Conservation (phyloP, 352 stramenopile species). For the Lagenidium giganteum region DNA sequence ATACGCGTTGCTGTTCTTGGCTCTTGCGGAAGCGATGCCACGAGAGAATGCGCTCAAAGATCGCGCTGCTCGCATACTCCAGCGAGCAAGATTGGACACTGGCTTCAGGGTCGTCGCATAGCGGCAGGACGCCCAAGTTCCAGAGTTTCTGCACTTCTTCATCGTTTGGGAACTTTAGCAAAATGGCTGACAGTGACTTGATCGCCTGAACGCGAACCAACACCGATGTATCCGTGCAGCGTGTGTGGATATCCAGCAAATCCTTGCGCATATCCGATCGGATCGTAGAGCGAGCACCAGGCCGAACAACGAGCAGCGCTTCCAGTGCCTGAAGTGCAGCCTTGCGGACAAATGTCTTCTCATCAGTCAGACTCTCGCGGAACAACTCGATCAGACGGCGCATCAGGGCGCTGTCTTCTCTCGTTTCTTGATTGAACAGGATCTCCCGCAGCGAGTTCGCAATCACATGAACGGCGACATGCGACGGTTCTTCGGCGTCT, state of each 20-base stretch:
- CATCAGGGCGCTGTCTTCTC: constrained; percentile 65
- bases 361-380: constrained; percentile 62
- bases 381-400: constrained; percentile 66
- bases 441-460: constrained; percentile 40
- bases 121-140: constrained; percentile 77
- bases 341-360: constrained; percentile 81
- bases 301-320: constrained; percentile 54
- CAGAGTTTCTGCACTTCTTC: constrained; percentile 73
- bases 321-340: constrained; percentile 76
- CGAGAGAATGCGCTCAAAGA: constrained; percentile 61
- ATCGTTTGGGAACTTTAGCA: constrained; percentile 68
- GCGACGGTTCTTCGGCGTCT: constrained; percentile 1
- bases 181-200: constrained; percentile 71
- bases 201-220: constrained; percentile 78
- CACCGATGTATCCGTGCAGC: constrained; percentile 71
- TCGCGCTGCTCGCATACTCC: constrained; percentile 44
- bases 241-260: constrained; percentile 71
- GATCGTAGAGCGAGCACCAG: constrained; percentile 26
- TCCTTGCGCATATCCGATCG: constrained; percentile 51
- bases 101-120: constrained; percentile 75
- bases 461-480: constrained; percentile 24
- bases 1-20: constrained; percentile 13
- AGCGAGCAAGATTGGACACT: constrained; percentile 65
- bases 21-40: constrained; percentile 50
- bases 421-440: constrained; percentile 31